phyloP scores from a whole-genome alignment of 2,329 filamentous ascomycete genomes.

The Sporothrix inflata region DNA sequence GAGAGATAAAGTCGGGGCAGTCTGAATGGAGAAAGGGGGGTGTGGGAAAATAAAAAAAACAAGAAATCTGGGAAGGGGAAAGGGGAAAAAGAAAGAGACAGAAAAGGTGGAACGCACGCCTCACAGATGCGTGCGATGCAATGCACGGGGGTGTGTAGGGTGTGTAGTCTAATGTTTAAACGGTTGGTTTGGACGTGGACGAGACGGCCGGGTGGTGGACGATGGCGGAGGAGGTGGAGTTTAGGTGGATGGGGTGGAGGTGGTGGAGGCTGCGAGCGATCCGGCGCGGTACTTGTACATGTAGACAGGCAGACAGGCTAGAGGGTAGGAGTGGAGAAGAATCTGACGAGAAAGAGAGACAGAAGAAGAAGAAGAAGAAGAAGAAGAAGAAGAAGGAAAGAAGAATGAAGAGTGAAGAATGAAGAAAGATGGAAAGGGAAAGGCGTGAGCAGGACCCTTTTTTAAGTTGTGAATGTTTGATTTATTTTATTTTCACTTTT shows the following conservation, averaged over 20 bases:
- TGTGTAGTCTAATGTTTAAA: constrained; percentile 5
- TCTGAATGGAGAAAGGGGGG: neutral
- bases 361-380: neutral
- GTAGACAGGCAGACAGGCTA: neutral
- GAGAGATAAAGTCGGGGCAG: neutral
- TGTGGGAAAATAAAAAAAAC: neutral
- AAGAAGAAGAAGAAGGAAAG: neutral
- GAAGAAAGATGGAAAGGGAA: neutral
- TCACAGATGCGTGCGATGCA: neutral
- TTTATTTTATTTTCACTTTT: neutral
- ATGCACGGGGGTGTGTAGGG: constrained; percentile 1
- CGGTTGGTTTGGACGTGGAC: neutral
- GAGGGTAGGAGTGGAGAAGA: too few species aligned
- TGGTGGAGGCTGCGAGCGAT: constrained; percentile 10
- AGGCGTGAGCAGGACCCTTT: neutral
- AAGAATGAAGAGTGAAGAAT: neutral
- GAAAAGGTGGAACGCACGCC: neutral
- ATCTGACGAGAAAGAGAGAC: too few species aligned
- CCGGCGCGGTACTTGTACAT: neutral
- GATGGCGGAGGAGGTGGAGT: constrained; percentile 14
- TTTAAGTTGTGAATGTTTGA: neutral
- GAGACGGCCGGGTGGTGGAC: neutral
- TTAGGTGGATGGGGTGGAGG: neutral
- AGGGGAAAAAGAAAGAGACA: too few species aligned
- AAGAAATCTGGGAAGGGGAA: neutral